These are phyloP conservation scores for Apium graveolens DNA, from an alignment of 129 eudicot genomes.

Conservation along the genomic window DNA sequence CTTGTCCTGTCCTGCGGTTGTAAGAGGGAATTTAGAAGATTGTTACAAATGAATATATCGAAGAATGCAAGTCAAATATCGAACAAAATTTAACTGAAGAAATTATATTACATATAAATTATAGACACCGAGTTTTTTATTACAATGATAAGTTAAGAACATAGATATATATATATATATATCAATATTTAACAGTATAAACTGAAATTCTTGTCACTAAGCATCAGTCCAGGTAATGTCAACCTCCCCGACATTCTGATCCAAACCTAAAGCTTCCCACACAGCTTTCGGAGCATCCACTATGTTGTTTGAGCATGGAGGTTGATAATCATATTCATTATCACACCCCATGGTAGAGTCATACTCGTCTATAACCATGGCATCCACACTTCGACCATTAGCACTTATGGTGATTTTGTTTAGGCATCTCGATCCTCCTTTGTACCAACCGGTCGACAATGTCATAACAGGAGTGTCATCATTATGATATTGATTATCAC, in stretches of 20 bases:
- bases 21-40: too few species aligned
- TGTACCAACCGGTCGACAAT: slow-evolving; percentile 10
- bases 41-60: too few species aligned
- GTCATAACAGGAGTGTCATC: slow-evolving; percentile 28
- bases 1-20: too few species aligned
- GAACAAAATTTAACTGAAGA: too few species aligned
- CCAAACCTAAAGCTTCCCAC: not conserved
- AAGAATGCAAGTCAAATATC: too few species aligned
- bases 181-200: too few species aligned
- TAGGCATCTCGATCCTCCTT: slow-evolving; percentile 11
- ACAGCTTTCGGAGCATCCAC: not conserved
- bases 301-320: not conserved
- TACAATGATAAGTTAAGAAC: too few species aligned
- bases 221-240: slow-evolving; percentile 3
- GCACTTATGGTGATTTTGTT: slow-evolving; percentile 14
- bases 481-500: slow-evolving; percentile 24
- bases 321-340: slow-evolving; percentile 1
- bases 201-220: not conserved
- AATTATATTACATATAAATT: too few species aligned
- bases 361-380: slow-evolving; percentile 37
- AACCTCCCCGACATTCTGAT: slow-evolving; percentile 2
- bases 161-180: too few species aligned
- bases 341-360: slow-evolving; percentile 42
- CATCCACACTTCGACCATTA: slow-evolving; percentile 26
- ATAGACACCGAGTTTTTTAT: not conserved